Evolutionary conservation across 179 eudicot genomes (phyloP), one percentile per base, ranked within the genome.

Genomic region (Spinacia oleracea): DNA sequence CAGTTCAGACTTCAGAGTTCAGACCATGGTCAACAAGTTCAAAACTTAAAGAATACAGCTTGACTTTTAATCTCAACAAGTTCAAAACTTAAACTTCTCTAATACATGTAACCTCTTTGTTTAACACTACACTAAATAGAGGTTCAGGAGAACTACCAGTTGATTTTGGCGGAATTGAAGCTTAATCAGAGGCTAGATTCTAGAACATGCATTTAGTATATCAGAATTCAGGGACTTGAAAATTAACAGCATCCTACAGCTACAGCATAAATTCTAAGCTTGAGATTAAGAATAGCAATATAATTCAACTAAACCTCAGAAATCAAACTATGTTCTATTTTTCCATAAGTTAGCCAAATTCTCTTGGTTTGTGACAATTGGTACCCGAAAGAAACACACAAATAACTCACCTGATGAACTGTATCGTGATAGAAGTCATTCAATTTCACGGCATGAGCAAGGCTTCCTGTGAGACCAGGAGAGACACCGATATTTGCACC

Each of bases 401-500:
- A 16, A 68, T 12, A 53, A 62, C 79, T 82, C 59, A 89, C 98
- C 92, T 95, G 98, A 86, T 95, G 98, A 79, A 95, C 98, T 0
- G 97, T 95, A 83, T 95, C 98, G 74, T 95, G 97, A 83, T 95
- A 95, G 79, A 95, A 93, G 86, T 95, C 98, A 77, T 89, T 95
- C 79, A 95, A 81, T 83, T 80, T 93, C 82, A 93, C 75, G 27
- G 98, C 95, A 87, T 95, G 98, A 31, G 92, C 95, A 78, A 95
- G 95, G 85, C 97, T 93, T 62, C 88, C 90, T 4, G 91, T 86
- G 78, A 95, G 81, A 59, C 95, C 95, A 76, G 88, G 89, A 67
- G 92, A 86, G 77, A 80, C 83, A 20, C 97, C 97, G 35, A 95
- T 90, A 73, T 90, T 95, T 76, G 98, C 98, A 87, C 97, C 97